phyloP scores from a whole-genome alignment of 352 stramenopile genomes.

The Phytophthora fragariaefolia region DNA sequence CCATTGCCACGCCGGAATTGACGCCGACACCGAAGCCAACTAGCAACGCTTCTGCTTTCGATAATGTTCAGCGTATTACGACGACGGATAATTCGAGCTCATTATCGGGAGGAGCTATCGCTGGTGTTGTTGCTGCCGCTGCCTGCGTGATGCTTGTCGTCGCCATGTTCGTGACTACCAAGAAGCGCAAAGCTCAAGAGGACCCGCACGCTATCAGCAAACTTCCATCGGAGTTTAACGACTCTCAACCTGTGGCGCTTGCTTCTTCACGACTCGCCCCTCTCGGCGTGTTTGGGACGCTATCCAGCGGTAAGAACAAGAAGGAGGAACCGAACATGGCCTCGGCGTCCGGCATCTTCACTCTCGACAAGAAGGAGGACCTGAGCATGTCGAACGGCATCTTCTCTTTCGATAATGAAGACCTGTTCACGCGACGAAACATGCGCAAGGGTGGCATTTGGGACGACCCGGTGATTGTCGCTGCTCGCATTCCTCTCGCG shows the following conservation, averaged over 20 bases:
- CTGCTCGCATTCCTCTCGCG: constrained; percentile 52
- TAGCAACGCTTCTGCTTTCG: constrained; percentile 27
- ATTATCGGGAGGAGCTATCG: constrained; percentile 20
- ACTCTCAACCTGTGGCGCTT: constrained; percentile 25
- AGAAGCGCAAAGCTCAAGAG: constrained; percentile 15
- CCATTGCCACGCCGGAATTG: not conserved
- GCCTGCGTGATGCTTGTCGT: constrained; percentile 33
- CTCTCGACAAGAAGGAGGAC: not conserved
- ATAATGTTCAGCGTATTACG: constrained; percentile 18
- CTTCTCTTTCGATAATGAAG: constrained; percentile 17
- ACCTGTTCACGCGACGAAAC: constrained; percentile 31
- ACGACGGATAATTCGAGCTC: constrained; percentile 3
- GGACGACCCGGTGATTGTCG: constrained; percentile 46
- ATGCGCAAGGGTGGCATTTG: constrained; percentile 44
- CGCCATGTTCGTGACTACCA: constrained; percentile 27
- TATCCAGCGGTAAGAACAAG: constrained; percentile 22
- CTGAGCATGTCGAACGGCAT: constrained; percentile 8
- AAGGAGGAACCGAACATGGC: constrained; percentile 20
- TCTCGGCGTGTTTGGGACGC: constrained; percentile 28
- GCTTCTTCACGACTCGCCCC: constrained; percentile 22
- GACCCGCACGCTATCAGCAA: constrained; percentile 24
- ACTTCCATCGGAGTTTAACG: constrained; percentile 12
- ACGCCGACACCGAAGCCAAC: constrained; percentile 13
- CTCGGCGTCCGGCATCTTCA: constrained; percentile 8
- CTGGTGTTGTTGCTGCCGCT: constrained; percentile 20